Evolutionary conservation across 805 yeast genomes (phyloP).

Genomic region (Suhomyces emberorum): DNA sequence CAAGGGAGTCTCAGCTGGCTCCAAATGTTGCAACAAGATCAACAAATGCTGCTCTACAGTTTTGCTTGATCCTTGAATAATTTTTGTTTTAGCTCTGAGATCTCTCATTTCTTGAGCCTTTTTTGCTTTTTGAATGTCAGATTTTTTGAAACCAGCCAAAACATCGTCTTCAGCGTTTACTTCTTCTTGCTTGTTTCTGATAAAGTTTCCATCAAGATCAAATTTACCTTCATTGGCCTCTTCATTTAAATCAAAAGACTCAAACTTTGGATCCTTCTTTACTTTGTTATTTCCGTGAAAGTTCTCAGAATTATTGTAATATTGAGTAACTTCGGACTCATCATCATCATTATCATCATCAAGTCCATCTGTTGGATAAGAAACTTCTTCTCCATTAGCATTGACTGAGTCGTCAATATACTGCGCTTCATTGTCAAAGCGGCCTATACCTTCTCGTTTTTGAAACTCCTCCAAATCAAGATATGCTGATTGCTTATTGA

Average conservation of each 20-base stretch:
- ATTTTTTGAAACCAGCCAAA: slow-evolving; percentile 31
- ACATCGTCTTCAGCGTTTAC: slow-evolving; percentile 30
- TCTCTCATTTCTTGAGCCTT: slow-evolving; percentile 28
- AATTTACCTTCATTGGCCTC: slow-evolving; percentile 60
- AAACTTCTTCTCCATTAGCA: slow-evolving; percentile 16
- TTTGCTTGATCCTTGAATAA: slow-evolving; percentile 7
- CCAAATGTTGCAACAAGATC: slow-evolving; percentile 28
- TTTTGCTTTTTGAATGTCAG: slow-evolving; percentile 43
- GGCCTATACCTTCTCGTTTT: slow-evolving; percentile 12
- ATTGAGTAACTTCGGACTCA: slow-evolving; percentile 6
- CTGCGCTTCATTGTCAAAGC: slow-evolving; percentile 21
- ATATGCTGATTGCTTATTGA: slow-evolving; percentile 12
- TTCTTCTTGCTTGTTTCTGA: slow-evolving; percentile 35
- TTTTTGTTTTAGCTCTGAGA: slow-evolving; percentile 16
- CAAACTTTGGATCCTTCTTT: slow-evolving; percentile 43
- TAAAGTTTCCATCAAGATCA: slow-evolving; percentile 59
- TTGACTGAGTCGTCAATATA: no score
- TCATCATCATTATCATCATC: slow-evolving; percentile 11
- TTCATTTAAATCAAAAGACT: slow-evolving; percentile 57
- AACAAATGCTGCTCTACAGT: no score
- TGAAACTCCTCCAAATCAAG: slow-evolving; percentile 40
- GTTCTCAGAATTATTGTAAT: slow-evolving; percentile 29
- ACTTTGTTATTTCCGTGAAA: slow-evolving; percentile 6
- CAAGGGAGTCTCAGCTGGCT: slow-evolving; percentile 58
- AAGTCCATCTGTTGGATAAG: slow-evolving; percentile 1